Conservation (phyloP, 225 moss, liverwort and hornwort genomes). For the Physcomitrium patens region DNA sequence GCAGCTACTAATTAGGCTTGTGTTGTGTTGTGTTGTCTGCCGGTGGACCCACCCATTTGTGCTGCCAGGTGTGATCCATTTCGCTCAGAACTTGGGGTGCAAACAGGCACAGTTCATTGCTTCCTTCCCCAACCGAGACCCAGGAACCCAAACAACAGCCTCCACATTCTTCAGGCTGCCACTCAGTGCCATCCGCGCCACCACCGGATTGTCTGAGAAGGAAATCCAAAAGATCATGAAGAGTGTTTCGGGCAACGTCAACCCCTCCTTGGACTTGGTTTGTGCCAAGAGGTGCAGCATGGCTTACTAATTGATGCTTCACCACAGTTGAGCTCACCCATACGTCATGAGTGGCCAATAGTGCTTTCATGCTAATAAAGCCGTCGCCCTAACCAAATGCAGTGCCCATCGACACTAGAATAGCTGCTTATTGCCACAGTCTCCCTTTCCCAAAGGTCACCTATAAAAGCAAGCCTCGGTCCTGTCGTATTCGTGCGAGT, state of each 20-base stretch:
- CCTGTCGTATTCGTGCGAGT: too few relatives aligned
- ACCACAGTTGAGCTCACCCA: too few relatives aligned
- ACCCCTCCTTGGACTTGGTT: conserved; percentile 7
- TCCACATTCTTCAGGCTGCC: conserved; percentile 25
- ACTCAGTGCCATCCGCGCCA: conserved; percentile 14
- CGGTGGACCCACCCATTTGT: too few relatives aligned
- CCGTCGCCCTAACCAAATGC: too few relatives aligned
- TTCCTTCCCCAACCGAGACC: conserved; percentile 48
- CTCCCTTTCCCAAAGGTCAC: too few relatives aligned
- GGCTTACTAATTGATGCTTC: too few relatives aligned
- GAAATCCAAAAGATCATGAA: conserved; percentile 3
- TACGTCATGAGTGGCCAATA: too few relatives aligned
- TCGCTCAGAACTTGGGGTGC: conserved; percentile 49
- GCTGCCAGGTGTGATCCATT: conserved; percentile 44
- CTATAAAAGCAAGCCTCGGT: too few relatives aligned
- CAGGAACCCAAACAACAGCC: conserved; percentile 43
- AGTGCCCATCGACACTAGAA: too few relatives aligned
- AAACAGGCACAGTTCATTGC: conserved; percentile 51
- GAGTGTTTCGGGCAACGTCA: neutral
- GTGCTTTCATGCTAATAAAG: too few relatives aligned
- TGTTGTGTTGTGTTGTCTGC: too few relatives aligned
- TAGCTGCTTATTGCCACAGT: too few relatives aligned
- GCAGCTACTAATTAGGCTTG: neutral
- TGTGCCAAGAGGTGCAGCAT: conserved; percentile 30
- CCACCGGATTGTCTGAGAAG: conserved; percentile 21